phyloP scores from a whole-genome alignment of 305 asterid genomes.

The Plantago rigida region DNA sequence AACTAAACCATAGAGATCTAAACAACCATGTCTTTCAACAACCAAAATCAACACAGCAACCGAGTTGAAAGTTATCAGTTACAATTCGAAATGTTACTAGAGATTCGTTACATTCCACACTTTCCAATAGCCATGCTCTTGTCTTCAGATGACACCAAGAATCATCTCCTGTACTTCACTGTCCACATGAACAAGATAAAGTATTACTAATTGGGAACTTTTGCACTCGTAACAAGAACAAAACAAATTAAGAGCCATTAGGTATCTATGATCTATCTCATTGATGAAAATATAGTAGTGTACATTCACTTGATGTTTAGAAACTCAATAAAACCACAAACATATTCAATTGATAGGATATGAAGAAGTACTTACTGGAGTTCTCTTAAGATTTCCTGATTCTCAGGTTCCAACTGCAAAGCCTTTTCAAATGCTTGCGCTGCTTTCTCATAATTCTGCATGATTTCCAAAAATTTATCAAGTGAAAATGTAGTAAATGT shows the following conservation, averaged over 20 bases:
- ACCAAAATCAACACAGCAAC: no score
- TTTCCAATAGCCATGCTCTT: neutral
- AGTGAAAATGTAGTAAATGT: no score
- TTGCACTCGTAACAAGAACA: neutral
- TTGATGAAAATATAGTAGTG: neutral
- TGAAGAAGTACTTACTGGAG: slow-evolving; percentile 12
- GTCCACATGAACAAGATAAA: neutral
- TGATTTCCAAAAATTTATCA: no score
- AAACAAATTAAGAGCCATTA: neutral
- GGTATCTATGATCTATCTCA: no score
- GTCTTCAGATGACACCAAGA: neutral
- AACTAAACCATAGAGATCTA: no score
- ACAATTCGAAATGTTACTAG: neutral
- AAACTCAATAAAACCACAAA: no score
- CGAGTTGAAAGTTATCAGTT: neutral
- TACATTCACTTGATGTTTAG: no score
- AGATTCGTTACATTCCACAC: neutral
- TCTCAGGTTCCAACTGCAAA: slow-evolving; percentile 24
- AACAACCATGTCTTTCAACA: no score
- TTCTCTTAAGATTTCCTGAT: slow-evolving; percentile 26
- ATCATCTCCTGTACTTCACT: slow-evolving; percentile 1
- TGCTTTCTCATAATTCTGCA: slow-evolving; percentile 19
- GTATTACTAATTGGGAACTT: neutral
- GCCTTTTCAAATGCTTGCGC: slow-evolving; percentile 23
- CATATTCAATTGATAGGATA: neutral